A percentile compares a stretch with the other conserved stretches of the same genome.
Evolutionary conservation across 2,329 filamentous ascomycete species (phyloP).

Genomic region (Ceratocystis variospora): DNA sequence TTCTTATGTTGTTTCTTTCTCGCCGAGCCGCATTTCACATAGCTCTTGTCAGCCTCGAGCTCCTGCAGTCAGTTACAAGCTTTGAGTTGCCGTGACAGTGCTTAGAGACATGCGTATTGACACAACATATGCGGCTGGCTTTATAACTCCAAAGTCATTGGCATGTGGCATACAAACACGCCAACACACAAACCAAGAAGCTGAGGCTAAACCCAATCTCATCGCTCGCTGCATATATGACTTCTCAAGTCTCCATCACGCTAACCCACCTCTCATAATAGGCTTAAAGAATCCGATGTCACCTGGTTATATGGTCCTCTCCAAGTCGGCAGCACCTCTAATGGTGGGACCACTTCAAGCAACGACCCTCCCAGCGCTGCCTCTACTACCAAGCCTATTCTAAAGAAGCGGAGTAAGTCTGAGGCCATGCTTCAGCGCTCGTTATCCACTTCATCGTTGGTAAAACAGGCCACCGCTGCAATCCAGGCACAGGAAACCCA

Average conservation of each 20-base stretch:
- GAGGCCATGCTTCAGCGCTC: constrained; percentile 88
- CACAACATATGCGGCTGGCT: background rate
- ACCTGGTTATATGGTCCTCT: constrained; percentile 95
- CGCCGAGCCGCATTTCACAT: background rate
- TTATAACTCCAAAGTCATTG: background rate
- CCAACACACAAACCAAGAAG: background rate
- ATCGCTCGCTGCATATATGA: background rate
- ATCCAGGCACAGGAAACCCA: constrained; percentile 67
- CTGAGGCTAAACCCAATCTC: background rate
- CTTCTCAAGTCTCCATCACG: background rate
- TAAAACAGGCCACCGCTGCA: constrained; percentile 78
- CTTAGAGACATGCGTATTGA: background rate
- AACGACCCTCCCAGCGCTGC: constrained; percentile 45
- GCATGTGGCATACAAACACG: background rate
- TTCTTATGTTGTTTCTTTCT: background rate
- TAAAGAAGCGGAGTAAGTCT: constrained; percentile 94
- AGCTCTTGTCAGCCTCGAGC: background rate
- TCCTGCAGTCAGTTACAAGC: background rate
- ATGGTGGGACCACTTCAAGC: constrained; percentile 33
- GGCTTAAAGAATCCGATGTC: constrained; percentile 93
- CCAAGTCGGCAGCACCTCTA: constrained; percentile 52
- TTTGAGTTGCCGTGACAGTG: background rate
- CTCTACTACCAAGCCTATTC: constrained; percentile 71
- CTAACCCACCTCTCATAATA: constrained; percentile 27
- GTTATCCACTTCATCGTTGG: constrained; percentile 70